These are phyloP conservation scores for Mitragyna speciosa DNA, from an alignment of 257 asterid genomes.

Conservation along the genomic window DNA sequence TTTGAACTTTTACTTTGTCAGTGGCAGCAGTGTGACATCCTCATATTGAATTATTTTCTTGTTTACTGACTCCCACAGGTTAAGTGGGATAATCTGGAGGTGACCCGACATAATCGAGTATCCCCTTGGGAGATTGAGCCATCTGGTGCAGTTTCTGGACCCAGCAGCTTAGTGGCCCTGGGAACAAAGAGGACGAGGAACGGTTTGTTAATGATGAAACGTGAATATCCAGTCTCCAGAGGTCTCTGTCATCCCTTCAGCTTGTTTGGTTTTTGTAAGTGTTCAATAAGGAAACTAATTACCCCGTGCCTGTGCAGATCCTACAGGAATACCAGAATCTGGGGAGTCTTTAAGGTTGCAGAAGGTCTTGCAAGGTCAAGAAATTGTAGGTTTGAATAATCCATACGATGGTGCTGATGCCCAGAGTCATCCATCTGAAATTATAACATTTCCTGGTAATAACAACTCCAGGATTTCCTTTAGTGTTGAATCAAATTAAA, in stretches of 20 bases:
- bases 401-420: slow-evolving; percentile 44
- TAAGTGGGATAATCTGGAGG: slow-evolving; percentile 92
- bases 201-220: slow-evolving; percentile 49
- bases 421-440: slow-evolving; percentile 44
- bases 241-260: slow-evolving; percentile 27
- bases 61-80: slow-evolving; percentile 51
- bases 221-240: slow-evolving; percentile 55
- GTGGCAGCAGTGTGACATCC: background rate
- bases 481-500: slow-evolving; percentile 30
- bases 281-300: slow-evolving; percentile 7
- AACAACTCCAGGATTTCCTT: slow-evolving; percentile 34
- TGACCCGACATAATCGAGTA: slow-evolving; percentile 65
- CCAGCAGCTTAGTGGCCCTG: slow-evolving; percentile 55
- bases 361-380: slow-evolving; percentile 99
- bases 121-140: slow-evolving; percentile 99
- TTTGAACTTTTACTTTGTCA: background rate
- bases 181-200: slow-evolving; percentile 79
- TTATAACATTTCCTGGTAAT: slow-evolving; percentile 46
- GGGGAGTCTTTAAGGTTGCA: slow-evolving; percentile 82
- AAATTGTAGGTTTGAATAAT: slow-evolving; percentile 61
- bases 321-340: slow-evolving; percentile 59
- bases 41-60: slow-evolving; percentile 12
- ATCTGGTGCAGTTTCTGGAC: slow-evolving; percentile 56
- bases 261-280: too few species aligned
- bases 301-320: slow-evolving; percentile 43